Evolutionary conservation across 805 yeast genomes (phyloP).

Genomic region (Komagataella populi): DNA sequence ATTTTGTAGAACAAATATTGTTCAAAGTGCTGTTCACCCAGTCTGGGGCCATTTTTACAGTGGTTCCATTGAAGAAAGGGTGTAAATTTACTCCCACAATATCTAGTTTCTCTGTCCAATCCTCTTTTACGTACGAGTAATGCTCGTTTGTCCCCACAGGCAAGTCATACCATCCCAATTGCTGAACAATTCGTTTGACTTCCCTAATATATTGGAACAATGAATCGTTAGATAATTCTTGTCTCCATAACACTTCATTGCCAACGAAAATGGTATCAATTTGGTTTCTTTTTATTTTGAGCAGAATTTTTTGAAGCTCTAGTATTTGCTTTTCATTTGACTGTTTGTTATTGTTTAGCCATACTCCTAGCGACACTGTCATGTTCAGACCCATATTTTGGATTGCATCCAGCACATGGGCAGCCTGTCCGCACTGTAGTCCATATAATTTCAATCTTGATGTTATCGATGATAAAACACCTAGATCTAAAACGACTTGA

Average conservation of each 20-base stretch:
- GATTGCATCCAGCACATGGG: slow-evolving; percentile 38
- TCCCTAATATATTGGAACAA: slow-evolving; percentile 28
- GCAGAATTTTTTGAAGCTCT: slow-evolving; percentile 27
- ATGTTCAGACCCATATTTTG: slow-evolving; percentile 33
- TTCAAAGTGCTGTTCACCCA: slow-evolving; percentile 38
- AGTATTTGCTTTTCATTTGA: slow-evolving; percentile 32
- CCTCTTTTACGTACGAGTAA: slow-evolving; percentile 29
- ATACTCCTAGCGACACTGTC: slow-evolving; percentile 47
- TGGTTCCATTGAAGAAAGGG: slow-evolving; percentile 54
- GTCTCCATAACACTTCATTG: slow-evolving; percentile 45
- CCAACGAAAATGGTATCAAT: slow-evolving; percentile 46
- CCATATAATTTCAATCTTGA: slow-evolving; percentile 44
- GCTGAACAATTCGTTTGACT: slow-evolving; percentile 22
- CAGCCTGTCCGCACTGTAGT: slow-evolving; percentile 46
- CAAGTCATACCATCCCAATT: slow-evolving; percentile 20
- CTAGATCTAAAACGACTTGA: slow-evolving; percentile 43
- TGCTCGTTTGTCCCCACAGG: slow-evolving; percentile 55
- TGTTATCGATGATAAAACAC: slow-evolving; percentile 43
- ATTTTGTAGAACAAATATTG: background rate
- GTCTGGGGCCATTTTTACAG: slow-evolving; percentile 27
- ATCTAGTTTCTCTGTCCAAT: slow-evolving; percentile 31
- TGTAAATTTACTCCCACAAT: slow-evolving; percentile 50
- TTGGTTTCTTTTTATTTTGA: slow-evolving; percentile 25
- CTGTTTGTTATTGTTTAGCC: slow-evolving; percentile 36
- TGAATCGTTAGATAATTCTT: slow-evolving; percentile 23